Percentiles rank a stretch among this genome's conserved stretches.
Evolutionary conservation across 192 early-diverging fungal species (phyloP).

Genomic region (Chytriomyces confervae): DNA sequence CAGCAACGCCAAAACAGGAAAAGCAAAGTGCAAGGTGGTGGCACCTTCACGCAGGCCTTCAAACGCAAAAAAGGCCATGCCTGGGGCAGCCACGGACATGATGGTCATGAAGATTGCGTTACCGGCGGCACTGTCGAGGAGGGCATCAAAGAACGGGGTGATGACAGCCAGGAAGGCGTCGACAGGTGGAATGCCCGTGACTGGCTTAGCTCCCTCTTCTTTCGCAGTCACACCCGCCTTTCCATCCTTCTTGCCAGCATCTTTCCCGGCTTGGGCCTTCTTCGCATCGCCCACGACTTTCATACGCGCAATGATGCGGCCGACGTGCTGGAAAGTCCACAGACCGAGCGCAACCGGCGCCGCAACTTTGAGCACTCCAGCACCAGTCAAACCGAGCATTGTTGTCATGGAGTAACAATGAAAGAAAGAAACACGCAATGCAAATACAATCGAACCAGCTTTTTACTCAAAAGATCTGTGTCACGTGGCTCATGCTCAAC

Average conservation of each 20-base stretch:
- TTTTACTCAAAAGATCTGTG: no score
- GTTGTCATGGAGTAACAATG: no score
- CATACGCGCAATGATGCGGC: background rate
- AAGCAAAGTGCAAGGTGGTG: background rate
- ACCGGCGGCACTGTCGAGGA: background rate
- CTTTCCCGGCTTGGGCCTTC: background rate
- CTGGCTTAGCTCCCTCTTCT: no score
- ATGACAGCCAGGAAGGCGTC: background rate
- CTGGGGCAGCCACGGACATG: background rate
- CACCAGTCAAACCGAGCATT: background rate
- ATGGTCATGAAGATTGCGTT: background rate
- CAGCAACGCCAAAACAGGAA: background rate
- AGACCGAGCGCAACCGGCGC: background rate
- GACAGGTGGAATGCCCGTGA: background rate
- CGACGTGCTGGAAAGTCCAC: constrained; percentile 10
- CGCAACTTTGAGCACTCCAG: constrained; percentile 2
- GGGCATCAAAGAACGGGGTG: constrained; percentile 2
- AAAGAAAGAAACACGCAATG: no score
- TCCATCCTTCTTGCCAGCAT: background rate
- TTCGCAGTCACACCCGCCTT: no score
- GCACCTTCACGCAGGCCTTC: constrained; percentile 7
- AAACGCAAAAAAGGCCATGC: background rate
- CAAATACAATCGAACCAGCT: no score
- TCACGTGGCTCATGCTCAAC: constrained; percentile 1
- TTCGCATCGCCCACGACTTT: background rate